Percentiles rank a stretch among this genome's conserved stretches.
Conservation (phyloP, 2,329 filamentous ascomycete genomes). For the Rugonectria rugulosa region DNA sequence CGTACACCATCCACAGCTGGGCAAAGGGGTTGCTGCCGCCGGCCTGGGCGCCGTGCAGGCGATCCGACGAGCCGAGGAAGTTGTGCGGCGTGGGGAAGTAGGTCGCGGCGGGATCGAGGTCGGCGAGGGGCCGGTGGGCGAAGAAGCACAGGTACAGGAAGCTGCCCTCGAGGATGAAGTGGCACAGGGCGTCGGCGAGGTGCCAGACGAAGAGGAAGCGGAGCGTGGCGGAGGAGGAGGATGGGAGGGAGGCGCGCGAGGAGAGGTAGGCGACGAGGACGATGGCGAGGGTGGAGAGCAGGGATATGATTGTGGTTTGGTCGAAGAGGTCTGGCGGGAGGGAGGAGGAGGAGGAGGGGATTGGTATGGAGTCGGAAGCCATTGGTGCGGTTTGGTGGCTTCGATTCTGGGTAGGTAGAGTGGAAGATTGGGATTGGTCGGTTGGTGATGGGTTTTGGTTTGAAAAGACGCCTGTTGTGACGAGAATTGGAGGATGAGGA, state of each 20-base stretch:
- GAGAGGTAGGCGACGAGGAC: slow-evolving; percentile 56
- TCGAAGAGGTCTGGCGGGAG: slow-evolving; percentile 67
- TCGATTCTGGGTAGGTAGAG: too few relatives aligned
- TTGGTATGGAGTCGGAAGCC: too few relatives aligned
- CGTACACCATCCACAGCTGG: slow-evolving; percentile 74
- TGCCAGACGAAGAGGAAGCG: slow-evolving; percentile 95
- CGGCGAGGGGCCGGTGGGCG: slow-evolving; percentile 51
- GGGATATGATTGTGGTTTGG: slow-evolving; percentile 65
- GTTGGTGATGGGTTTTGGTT: slow-evolving; percentile 16
- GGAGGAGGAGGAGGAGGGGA: slow-evolving; percentile 26
- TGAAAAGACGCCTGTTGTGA: background rate
- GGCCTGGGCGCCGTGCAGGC: slow-evolving; percentile 64
- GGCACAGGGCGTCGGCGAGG: slow-evolving; percentile 89
- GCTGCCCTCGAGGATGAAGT: slow-evolving; percentile 88
- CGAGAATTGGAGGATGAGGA: background rate
- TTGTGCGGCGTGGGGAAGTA: slow-evolving; percentile 59
- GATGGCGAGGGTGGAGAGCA: slow-evolving; percentile 62
- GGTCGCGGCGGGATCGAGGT: slow-evolving; percentile 36
- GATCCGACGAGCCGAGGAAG: slow-evolving; percentile 57
- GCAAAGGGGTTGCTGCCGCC: slow-evolving; percentile 63
- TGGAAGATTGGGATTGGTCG: too few relatives aligned
- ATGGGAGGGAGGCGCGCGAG: slow-evolving; percentile 57
- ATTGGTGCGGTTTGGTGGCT: slow-evolving; percentile 16
- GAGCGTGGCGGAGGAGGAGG: slow-evolving; percentile 59
- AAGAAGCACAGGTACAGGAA: slow-evolving; percentile 97